These are phyloP conservation scores for Nymphaea thermarum DNA, from an alignment of 164 flowering plant species.

Conservation along the genomic window DNA sequence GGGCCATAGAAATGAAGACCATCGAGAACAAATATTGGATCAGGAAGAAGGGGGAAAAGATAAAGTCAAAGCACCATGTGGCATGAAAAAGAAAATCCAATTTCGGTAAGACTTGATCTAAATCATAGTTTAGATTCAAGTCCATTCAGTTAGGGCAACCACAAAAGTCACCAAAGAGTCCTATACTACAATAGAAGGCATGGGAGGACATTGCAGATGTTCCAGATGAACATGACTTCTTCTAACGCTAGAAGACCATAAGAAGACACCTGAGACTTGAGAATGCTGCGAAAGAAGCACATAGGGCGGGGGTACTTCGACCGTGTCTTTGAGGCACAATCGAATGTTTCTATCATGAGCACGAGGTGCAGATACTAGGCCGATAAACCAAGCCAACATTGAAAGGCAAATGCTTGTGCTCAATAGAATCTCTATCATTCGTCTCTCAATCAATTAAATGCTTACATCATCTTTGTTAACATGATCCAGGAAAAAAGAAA, in stretches of 20 bases:
- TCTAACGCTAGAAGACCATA: conserved; percentile 1
- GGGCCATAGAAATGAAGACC: no score
- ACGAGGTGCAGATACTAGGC: not conserved
- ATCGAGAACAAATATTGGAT: not conserved
- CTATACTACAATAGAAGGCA: not conserved
- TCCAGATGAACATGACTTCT: not conserved
- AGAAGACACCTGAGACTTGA: not conserved
- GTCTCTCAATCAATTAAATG: no score
- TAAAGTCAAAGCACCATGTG: conserved; percentile 5
- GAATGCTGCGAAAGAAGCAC: conserved; percentile 6
- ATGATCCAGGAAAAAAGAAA: no score
- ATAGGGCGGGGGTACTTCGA: conserved; percentile 1
- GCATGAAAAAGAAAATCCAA: conserved; percentile 1
- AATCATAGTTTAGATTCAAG: conserved; percentile 2
- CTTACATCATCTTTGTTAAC: no score
- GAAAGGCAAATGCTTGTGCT: no score
- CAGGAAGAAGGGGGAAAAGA: conserved; percentile 3
- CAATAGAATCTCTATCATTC: no score
- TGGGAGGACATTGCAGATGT: not conserved
- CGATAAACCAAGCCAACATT: not conserved
- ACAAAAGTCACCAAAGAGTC: not conserved
- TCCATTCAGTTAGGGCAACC: conserved; percentile 1
- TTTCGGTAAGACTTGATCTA: conserved; percentile 3
- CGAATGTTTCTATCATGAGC: conserved; percentile 4
- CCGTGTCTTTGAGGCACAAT: conserved; percentile 2